Percentiles rank a stretch among this genome's conserved stretches.
Evolutionary conservation across 805 yeast species (phyloP).

Genomic region (Yamadazyma tumulicola): DNA sequence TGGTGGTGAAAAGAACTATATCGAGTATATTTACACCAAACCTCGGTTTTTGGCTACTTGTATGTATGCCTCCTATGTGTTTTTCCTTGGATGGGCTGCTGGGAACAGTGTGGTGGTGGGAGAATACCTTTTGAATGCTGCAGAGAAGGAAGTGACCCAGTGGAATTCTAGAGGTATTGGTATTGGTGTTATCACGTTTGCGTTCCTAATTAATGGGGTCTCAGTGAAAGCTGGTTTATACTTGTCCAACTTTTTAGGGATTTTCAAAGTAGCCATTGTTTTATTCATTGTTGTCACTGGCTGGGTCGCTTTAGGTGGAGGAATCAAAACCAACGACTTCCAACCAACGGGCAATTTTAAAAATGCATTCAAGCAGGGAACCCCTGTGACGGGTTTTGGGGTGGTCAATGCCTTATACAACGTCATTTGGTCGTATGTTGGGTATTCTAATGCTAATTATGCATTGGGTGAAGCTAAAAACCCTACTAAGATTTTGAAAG

Average conservation of each 20-base stretch:
- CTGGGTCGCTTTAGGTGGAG: constrained; percentile 79
- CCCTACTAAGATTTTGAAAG: constrained; percentile 63
- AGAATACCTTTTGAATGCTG: constrained; percentile 71
- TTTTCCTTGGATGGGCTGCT: constrained; percentile 82
- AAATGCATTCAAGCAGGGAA: constrained; percentile 53
- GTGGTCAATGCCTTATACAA: constrained; percentile 74
- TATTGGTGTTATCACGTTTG: constrained; percentile 67
- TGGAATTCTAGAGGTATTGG: constrained; percentile 82
- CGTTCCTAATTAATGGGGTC: constrained; percentile 59
- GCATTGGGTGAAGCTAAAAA: constrained; percentile 77
- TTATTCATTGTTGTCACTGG: constrained; percentile 71
- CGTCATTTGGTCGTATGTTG: constrained; percentile 82
- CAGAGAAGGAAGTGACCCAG: constrained; percentile 59
- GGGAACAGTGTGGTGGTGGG: constrained; percentile 82
- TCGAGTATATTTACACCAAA: constrained; percentile 65
- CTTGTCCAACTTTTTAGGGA: constrained; percentile 60
- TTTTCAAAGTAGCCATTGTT: constrained; percentile 70
- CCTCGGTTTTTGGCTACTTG: constrained; percentile 68
- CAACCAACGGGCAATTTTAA: constrained; percentile 55
- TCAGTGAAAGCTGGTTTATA: constrained; percentile 64
- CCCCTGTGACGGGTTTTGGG: constrained; percentile 64
- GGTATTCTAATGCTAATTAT: constrained; percentile 79
- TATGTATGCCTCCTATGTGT: constrained; percentile 62
- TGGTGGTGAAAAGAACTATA: constrained; percentile 83
- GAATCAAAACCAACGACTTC: constrained; percentile 47